phyloP scores from a whole-genome alignment of 495 filamentous ascomycete genomes.

The Immersiella caudata region DNA sequence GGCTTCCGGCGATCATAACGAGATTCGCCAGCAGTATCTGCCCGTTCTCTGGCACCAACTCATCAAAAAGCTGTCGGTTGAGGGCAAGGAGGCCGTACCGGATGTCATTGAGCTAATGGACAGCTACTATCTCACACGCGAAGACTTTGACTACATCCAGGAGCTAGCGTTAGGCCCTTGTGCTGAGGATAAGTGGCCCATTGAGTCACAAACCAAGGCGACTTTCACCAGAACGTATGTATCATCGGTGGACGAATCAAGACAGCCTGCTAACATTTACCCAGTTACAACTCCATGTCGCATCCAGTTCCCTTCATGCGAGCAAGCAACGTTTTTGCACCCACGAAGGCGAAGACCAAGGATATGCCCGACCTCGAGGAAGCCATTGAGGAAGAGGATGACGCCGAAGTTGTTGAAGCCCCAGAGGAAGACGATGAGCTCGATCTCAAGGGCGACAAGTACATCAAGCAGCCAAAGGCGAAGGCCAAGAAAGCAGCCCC shows the following conservation, averaged over 20 bases:
- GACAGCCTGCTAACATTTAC: conserved; percentile 26
- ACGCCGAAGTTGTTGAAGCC: conserved; percentile 64
- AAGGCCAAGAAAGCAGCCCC: conserved; percentile 56
- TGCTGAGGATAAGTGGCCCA: conserved; percentile 69
- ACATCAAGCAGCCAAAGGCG: conserved; percentile 84
- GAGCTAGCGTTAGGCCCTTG: conserved; percentile 90
- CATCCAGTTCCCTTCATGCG: conserved; percentile 98
- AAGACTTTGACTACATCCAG: conserved; percentile 90
- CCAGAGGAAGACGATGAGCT: conserved; percentile 70
- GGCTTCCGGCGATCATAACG: conserved; percentile 87
- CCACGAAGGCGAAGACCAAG: conserved; percentile 66
- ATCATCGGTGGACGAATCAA: neutral
- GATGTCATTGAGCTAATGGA: conserved; percentile 91
- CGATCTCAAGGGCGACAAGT: conserved; percentile 92
- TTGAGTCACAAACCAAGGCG: conserved; percentile 83
- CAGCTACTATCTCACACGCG: conserved; percentile 92
- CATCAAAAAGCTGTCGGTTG: conserved; percentile 67
- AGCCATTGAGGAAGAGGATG: conserved; percentile 90
- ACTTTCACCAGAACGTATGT: conserved; percentile 82
- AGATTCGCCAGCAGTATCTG: conserved; percentile 92
- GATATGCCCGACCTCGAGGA: conserved; percentile 94
- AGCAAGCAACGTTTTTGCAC: conserved; percentile 69
- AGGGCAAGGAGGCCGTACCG: conserved; percentile 74
- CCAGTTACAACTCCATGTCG: conserved; percentile 78
- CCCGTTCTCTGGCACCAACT: conserved; percentile 83